phyloP scores from a whole-genome alignment of 2,329 filamentous ascomycete species.

The Penicillium sp. region DNA sequence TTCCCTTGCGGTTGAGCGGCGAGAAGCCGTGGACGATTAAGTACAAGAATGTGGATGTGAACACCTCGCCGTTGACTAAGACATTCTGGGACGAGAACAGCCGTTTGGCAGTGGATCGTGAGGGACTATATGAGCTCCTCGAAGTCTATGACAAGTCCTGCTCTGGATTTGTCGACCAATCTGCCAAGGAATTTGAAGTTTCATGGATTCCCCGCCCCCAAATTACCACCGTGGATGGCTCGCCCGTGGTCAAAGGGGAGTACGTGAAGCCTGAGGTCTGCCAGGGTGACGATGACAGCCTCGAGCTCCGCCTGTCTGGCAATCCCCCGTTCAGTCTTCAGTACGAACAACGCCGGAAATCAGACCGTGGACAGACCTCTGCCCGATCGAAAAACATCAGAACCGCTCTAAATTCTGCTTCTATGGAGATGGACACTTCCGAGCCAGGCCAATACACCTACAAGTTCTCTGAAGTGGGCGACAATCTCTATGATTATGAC shows the following conservation, averaged over 20 bases:
- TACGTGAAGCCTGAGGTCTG: conserved; percentile 82
- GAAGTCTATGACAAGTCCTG: conserved; percentile 79
- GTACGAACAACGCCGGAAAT: conserved; percentile 77
- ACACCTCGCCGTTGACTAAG: conserved; percentile 55
- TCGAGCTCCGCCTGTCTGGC: conserved; percentile 80
- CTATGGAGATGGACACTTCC: conserved; percentile 82
- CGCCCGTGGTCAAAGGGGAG: conserved; percentile 55
- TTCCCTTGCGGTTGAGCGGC: conserved; percentile 85
- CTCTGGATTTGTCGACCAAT: conserved; percentile 75
- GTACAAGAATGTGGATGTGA: conserved; percentile 69
- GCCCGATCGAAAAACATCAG: conserved; percentile 73
- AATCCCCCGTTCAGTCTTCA: conserved; percentile 79
- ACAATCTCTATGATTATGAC: conserved; percentile 82
- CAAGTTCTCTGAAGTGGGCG: conserved; percentile 78
- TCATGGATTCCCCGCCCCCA: conserved; percentile 83
- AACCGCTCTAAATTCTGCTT: conserved; percentile 73
- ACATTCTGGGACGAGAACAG: conserved; percentile 65
- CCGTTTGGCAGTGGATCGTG: conserved; percentile 64
- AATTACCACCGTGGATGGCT: conserved; percentile 60
- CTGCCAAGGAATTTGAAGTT: conserved; percentile 75
- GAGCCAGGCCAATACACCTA: conserved; percentile 85
- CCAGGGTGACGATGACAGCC: conserved; percentile 88
- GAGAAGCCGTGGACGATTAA: conserved; percentile 80
- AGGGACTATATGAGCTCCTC: conserved; percentile 78
- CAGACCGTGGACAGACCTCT: conserved; percentile 66